Conservation (phyloP, 1,284 basidiomycete genomes). For the Clitocybe nebularis region DNA sequence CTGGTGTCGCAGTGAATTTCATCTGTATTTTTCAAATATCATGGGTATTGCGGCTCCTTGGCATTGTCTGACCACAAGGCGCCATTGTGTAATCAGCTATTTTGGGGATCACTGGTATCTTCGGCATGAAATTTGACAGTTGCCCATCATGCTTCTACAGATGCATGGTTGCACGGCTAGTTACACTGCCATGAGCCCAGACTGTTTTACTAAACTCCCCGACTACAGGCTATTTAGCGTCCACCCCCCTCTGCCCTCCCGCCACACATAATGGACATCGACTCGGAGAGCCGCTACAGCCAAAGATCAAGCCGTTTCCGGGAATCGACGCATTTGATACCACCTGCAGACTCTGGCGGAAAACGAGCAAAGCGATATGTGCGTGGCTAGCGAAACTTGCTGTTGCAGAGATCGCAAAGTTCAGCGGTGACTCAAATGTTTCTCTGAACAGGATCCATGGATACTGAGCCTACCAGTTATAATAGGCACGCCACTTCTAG, state of each 20-base stretch:
- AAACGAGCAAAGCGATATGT: conserved; percentile 40
- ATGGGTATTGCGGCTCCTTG: too few relatives aligned
- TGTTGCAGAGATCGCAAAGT: neutral
- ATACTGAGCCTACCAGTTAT: conserved; percentile 40
- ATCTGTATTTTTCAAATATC: too few relatives aligned
- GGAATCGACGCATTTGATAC: conserved; percentile 44
- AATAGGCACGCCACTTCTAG: conserved; percentile 34
- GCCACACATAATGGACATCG: neutral
- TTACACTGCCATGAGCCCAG: neutral
- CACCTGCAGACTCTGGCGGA: conserved; percentile 31
- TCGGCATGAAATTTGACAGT: too few relatives aligned
- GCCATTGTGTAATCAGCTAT: too few relatives aligned
- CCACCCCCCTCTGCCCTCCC: neutral
- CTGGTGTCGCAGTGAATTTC: too few relatives aligned
- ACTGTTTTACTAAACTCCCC: neutral
- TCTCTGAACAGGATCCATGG: conserved; percentile 53
- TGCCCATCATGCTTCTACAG: neutral
- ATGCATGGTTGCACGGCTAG: neutral
- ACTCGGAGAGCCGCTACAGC: conserved; percentile 12
- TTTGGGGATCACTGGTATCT: too few relatives aligned
- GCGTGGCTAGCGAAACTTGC: conserved; percentile 14
- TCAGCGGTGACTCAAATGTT: too few relatives aligned
- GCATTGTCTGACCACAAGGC: too few relatives aligned
- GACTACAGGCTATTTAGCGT: neutral
- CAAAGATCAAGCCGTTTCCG: conserved; percentile 23